Base-by-base conservation (phyloP, 2,329 filamentous ascomycete species). In the Dactylellina drechsleri region DNA sequence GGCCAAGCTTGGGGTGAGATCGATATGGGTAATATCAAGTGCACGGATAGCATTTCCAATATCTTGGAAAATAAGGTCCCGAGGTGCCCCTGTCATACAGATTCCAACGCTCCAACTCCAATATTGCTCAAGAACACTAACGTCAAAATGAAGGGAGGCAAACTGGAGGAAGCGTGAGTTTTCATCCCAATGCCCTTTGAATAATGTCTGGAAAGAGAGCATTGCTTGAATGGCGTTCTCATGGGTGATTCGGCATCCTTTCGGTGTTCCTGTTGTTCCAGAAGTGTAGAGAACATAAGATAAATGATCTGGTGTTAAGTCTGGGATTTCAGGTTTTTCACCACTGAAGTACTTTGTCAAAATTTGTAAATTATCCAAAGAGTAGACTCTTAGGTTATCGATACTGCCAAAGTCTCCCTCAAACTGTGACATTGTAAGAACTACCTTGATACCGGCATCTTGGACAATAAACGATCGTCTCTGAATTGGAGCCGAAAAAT, bases 81-180 rank as follows among this genome's bases (percentile, higher is more conserved):
- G 87, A 0, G 92, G 91, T 5, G 92, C 93, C 1, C 91, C 89
- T 1, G 94, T 90, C 0, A 97, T 86, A 2, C 91, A 90, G 26
- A 97, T 93, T 0, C 93, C 93, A 0, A 95, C 91, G 28, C 90
- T 92, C 93, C 93, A 97, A 70, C 90, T 95, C 92, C 92, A 97
- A 81, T 94, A 97, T 79, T 97, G 93, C 80, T 97, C 93, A 0
- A 97, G 85, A 0, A 97, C 91, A 0, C 92, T 95, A 2, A 97
- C 93, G 79, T 97, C 94, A 76, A 97, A 97, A 81, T 97, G 94
- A 67, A 97, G 92, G 0, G 92, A 93, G 0, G 94, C 94, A 80
- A 97, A 97, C 80, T 97, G 94, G 0, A 97, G 84, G 90, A 92
- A 97, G 70, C 91, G 88, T 0, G 93, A 96, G 0, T 86, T 80